These are phyloP conservation scores for Pelargonium cotyledonis DNA, from an alignment of 441 rosid genomes.

Conservation along the genomic window DNA sequence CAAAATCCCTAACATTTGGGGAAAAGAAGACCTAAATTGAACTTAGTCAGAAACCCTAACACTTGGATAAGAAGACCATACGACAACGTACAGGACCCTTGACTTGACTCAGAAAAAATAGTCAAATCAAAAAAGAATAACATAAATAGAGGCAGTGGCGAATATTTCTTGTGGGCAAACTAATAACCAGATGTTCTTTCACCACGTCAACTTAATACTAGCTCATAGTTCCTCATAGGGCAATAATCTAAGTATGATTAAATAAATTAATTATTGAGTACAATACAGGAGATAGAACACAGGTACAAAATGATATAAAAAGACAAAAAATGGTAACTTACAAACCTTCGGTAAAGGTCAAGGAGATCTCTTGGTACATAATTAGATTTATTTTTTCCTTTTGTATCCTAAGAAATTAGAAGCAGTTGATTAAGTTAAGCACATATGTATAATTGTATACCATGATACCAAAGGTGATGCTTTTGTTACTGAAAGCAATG, in stretches of 20 bases:
- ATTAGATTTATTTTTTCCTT: slow-evolving; percentile 27
- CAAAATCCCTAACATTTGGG: too few relatives aligned
- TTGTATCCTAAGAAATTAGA: slow-evolving; percentile 24
- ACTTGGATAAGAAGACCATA: too few relatives aligned
- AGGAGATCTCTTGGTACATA: slow-evolving; percentile 48
- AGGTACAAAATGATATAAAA: neutral
- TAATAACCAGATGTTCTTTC: neutral
- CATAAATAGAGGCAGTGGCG: neutral
- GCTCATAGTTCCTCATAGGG: neutral
- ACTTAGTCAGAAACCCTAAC: too few relatives aligned
- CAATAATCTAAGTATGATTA: neutral
- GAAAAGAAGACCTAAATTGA: too few relatives aligned
- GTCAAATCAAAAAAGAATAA: neutral
- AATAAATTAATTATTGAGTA: neutral
- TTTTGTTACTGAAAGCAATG: neutral
- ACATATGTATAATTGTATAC: slow-evolving; percentile 2
- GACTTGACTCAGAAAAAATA: too few relatives aligned
- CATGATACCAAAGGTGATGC: neutral
- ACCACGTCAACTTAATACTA: neutral
- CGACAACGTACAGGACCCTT: too few relatives aligned
- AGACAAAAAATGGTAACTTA: slow-evolving; percentile 2
- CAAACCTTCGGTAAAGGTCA: slow-evolving; percentile 54
- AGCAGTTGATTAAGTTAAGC: slow-evolving; percentile 9
- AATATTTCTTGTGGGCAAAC: neutral
- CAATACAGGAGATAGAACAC: neutral